These are phyloP conservation scores for Saccharomyces kudriavzevii DNA, from an alignment of 805 yeast species.

Conservation along the genomic window DNA sequence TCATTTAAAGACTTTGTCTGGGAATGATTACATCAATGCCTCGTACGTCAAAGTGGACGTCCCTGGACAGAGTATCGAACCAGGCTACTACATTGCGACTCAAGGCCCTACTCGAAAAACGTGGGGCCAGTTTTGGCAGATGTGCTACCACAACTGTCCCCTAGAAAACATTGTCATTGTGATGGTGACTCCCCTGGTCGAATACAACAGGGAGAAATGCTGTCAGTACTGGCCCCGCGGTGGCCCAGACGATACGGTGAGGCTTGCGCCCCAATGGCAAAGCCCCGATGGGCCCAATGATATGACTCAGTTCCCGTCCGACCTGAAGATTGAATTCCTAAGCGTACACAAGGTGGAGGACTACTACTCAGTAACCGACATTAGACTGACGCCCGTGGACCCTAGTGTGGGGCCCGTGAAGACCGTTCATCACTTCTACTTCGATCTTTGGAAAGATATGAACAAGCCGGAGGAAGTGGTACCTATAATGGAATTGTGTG, in stretches of 20 bases:
- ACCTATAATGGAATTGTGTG: slow-evolving; percentile 28
- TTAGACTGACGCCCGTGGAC: slow-evolving; percentile 14
- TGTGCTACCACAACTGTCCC: slow-evolving; percentile 54
- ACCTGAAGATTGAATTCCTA: slow-evolving; percentile 15
- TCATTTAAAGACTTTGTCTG: slow-evolving; percentile 26
- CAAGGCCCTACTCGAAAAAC: slow-evolving; percentile 78
- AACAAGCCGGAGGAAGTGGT: slow-evolving; percentile 44
- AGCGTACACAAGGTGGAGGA: slow-evolving; percentile 15
- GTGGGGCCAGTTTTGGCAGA: slow-evolving; percentile 82
- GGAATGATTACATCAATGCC: slow-evolving; percentile 74
- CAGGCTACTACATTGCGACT: slow-evolving; percentile 50
- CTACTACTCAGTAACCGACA: slow-evolving; percentile 20
- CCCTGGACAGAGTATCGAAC: slow-evolving; percentile 14
- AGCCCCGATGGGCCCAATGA: slow-evolving; percentile 19
- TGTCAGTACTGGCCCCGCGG: slow-evolving; percentile 63
- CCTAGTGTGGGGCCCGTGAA: slow-evolving; percentile 35
- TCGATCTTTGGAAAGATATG: slow-evolving; percentile 79
- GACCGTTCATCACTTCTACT: slow-evolving; percentile 55
- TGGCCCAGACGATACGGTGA: slow-evolving; percentile 3
- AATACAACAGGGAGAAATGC: slow-evolving; percentile 68
- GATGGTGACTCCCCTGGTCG: slow-evolving; percentile 71
- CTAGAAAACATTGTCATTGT: slow-evolving; percentile 51
- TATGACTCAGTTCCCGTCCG: slow-evolving; percentile 15
- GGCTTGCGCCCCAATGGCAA: slow-evolving; percentile 11
- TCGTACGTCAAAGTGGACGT: slow-evolving; percentile 44